Base-by-base conservation (phyloP, 257 asterid genomes). In the Nicotiana noctiflora region DNA sequence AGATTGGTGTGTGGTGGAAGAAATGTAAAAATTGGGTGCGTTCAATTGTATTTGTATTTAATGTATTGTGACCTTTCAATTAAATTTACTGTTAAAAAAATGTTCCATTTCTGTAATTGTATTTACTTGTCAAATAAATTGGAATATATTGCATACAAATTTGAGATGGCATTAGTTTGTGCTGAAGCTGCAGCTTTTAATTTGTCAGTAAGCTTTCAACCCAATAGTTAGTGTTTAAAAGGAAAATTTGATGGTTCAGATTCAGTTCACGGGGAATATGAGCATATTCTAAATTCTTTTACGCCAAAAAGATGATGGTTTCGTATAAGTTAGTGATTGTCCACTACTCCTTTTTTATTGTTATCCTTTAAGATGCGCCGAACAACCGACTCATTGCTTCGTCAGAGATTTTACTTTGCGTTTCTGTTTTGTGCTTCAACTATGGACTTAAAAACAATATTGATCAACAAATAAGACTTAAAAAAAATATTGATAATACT, bases 1-100 rank as follows among this genome's bases (percentile, higher is more conserved):
- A 74, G 89, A 86, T 62, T 93, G 98, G 98, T 92, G 91, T 79
- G 84, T 93, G 79, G 94, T 92, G 84, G 91, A 90, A 65, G 91
- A 90, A 83, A 80, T 90, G 40, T 74, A 25, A 32, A 32, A 32
- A 74, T 72, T 72, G 2, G 34, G 21, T 44, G 37, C 56, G 46
- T 70, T 4, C 37, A 21, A 44, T 46, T 68, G 19, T 70, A 40
- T 19, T 72, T 46, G 61, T 72, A 23, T 21, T 21, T 40, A 21
- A 6, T n/a, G n/a, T 9, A 19, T 3, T 14, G 79, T 49, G 51
- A 74, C 44, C 8, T 49, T 46, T 74, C 44, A 49, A 49, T 23
- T 70, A 59, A 44, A 70, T 70, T 21, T 44, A 70, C 59, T 70
- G 13, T 72, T 10, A 46, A 72, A 72, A 46, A 46, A 11, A 3